Percentiles rank a stretch among this genome's conserved stretches.
Evolutionary conservation across 2,329 filamentous ascomycete genomes (phyloP).

Genomic region (Exutisphaerella laricina): DNA sequence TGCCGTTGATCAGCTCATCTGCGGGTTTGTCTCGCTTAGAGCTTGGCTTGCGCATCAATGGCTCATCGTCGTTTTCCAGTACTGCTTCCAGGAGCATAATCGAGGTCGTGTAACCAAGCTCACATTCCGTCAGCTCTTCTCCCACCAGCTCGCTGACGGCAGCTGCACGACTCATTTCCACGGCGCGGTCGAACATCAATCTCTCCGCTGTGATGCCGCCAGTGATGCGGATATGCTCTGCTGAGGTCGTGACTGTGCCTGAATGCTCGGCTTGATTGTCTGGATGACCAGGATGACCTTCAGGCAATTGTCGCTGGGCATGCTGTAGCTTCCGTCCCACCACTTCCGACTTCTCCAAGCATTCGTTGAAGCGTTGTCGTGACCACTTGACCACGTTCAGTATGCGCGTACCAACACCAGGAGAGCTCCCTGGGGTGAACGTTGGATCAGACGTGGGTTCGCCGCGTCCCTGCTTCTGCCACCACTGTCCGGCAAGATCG

Average conservation of each 20-base stretch:
- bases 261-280: conserved; percentile 62
- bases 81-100: conserved; percentile 94
- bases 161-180: conserved; percentile 93
- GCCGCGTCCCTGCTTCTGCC: conserved; percentile 50
- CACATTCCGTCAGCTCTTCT: conserved; percentile 79
- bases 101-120: conserved; percentile 87
- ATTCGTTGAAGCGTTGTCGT: conserved; percentile 89
- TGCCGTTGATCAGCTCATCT: conserved; percentile 47
- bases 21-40: conserved; percentile 43
- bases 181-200: conserved; percentile 93
- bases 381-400: conserved; percentile 96
- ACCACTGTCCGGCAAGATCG: conserved; percentile 92
- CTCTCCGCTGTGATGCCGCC: conserved; percentile 91
- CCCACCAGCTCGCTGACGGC: conserved; percentile 95
- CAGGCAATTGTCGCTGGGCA: conserved; percentile 75
- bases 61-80: conserved; percentile 69
- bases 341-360: conserved; percentile 90
- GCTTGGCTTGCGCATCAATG: conserved; percentile 41
- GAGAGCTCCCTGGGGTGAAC: conserved; percentile 13
- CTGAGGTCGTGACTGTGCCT: conserved; percentile 53
- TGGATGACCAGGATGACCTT: conserved; percentile 80
- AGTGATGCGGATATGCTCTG: conserved; percentile 76
- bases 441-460: conserved; percentile 46
- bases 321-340: conserved; percentile 84
- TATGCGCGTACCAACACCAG: conserved; percentile 52